phyloP scores from a whole-genome alignment of 345 rosid species.

The Odontarrhena argentea region DNA sequence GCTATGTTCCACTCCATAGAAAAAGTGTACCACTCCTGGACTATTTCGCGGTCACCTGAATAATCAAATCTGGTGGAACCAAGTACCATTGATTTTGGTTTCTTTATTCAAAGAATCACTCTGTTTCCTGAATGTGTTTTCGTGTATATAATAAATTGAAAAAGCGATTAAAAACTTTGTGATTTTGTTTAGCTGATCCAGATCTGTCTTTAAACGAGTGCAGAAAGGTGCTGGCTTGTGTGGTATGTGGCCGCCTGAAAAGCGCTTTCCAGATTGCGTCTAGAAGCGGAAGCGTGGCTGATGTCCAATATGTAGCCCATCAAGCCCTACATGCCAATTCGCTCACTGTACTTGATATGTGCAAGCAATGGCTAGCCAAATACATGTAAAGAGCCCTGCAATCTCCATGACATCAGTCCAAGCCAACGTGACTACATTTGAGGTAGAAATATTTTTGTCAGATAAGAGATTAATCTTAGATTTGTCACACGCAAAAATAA shows the following conservation, averaged over 20 bases:
- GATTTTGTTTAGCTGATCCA: slow-evolving; percentile 24
- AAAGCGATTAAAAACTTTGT: neutral
- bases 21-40: slow-evolving; percentile 12
- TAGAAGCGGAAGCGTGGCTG: slow-evolving; percentile 94
- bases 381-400: slow-evolving; percentile 58
- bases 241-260: slow-evolving; percentile 95
- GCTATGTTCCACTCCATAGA: neutral
- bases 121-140: neutral
- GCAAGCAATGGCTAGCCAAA: slow-evolving; percentile 89
- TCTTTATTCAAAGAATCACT: neutral
- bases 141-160: neutral
- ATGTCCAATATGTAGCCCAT: slow-evolving; percentile 96
- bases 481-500: neutral
- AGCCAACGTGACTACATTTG: slow-evolving; percentile 2
- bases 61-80: neutral
- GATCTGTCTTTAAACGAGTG: slow-evolving; percentile 29
- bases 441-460: slow-evolving; percentile 24
- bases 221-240: slow-evolving; percentile 98
- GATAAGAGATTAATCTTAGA: neutral
- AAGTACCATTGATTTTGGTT: neutral
- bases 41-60: slow-evolving; percentile 1
- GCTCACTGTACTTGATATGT: slow-evolving; percentile 90
- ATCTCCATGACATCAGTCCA: slow-evolving; percentile 5
- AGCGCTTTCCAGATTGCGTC: slow-evolving; percentile 98
- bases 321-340: slow-evolving; percentile 98